Evolutionary conservation across 2,329 filamentous ascomycete species (phyloP), one percentile per base, ranked within the genome.

Genomic region (Microdochium nivale): DNA sequence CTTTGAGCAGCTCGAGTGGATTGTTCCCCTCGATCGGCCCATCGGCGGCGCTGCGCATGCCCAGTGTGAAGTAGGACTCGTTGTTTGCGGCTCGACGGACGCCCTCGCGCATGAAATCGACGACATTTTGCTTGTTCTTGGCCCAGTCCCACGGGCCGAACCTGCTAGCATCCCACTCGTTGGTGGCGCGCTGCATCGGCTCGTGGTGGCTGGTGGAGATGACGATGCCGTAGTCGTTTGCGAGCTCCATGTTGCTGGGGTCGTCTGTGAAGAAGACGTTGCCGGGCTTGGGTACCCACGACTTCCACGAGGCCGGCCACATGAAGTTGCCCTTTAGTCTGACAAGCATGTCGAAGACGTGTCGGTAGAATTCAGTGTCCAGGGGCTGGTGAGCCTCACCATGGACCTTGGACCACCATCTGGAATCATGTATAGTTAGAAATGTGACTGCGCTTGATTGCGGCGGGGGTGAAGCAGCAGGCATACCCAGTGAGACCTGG

Each of bases 121-220:
- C 75, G 24, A 86, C 76, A 7, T 78, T 79, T 1, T 64, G 62
- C 48, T 64, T 68, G 64, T 85, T 86, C 0, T 71, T 77, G 3
- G 74, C 69, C 79, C 81, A 86, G 47, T 78, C 70, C 81, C 82
- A 86, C 1, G 70, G 70, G 1, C 81, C 81, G 2, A 76, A 60
- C 1, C 67, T 60, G 7, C 66, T 63, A 9, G 58, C 63, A 19
- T 67, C 65, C 70, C 71, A 73, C 54, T 74, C 71, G 16, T 74
- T 76, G 8, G 79, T 82, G 9, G 76, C 73, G 24, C 81, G 72
- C 56, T 79, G 77, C 80, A 86, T 81, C 0, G 83, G 83, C 62
- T 86, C 83, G 13, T 83, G 83, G 58, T 86, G 82, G 0, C 78
- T 81, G 0, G 80, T 83, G 2, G 79, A 81, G 62, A 86, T 77